Base-by-base conservation (phyloP, 257 asterid species). In the Thymus mandschuricus region DNA sequence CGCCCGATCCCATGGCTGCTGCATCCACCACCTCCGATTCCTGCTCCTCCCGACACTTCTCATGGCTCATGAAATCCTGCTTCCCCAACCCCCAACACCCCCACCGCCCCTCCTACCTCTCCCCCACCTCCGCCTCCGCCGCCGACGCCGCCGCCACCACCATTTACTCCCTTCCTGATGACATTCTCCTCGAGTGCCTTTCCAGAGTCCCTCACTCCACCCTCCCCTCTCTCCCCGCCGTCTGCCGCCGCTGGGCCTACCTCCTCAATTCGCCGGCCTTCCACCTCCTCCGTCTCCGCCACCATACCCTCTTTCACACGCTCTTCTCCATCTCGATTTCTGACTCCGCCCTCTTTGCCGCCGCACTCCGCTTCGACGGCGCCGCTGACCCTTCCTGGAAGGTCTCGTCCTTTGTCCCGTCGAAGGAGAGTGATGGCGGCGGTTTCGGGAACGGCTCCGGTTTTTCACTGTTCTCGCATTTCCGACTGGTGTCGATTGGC, bases 11-110 rank as follows among this genome's bases (percentile, higher is more conserved):
- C 50, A 70, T 75, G 64, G 13, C 84, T 31, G 15, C 82, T 54
- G 58, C 79, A 54, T 61, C 79, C 8, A 59, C 78, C 6, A 58
- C 78, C 51, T 75, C 86, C 4, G 91, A 89, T 41, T 83, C 87
- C 56, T 89, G 97, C 80, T 77, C 70, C 71, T 84, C 96, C 57
- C 89, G 97, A 57, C 97, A 85, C 70, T 86, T 92, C 72, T 87
- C 96, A 82, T 90, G 96, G 95, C 86, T 92, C 1, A 66, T 92
- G 83, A 92, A 92, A 87, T 90, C 96, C 60, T 92, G 97, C 60
- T 90, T 92, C 79, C 89, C 95, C 75, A 79, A 83, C 75, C 85
- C 94, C 79, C 89, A 84, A 60, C 80, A 86, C 65, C 85, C 94
- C 79, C 89, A 84, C 57, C 80, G 85, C 65, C 85, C 84, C 82